Evolutionary conservation across 176 grass and related monocot genomes (phyloP).

Genomic region (Alopecurus myosuroides): DNA sequence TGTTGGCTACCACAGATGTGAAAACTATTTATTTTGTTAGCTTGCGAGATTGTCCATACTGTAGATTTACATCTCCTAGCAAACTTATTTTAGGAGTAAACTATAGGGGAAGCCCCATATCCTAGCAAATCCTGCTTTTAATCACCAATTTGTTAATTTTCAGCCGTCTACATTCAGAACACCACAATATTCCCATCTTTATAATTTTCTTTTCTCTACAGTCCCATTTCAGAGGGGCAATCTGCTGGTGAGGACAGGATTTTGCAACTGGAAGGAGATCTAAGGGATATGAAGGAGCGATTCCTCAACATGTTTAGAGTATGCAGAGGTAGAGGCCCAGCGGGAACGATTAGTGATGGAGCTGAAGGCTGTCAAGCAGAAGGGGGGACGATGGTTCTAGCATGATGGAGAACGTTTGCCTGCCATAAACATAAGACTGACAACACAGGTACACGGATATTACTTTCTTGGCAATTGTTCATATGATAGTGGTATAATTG

Average conservation of each 20-base stretch:
- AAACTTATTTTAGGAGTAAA: background rate
- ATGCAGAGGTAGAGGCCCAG: constrained; percentile 88
- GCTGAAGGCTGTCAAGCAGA: constrained; percentile 72
- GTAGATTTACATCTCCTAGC: background rate
- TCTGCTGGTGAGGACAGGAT: constrained; percentile 31
- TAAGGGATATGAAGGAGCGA: constrained; percentile 86
- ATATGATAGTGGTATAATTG: constrained; percentile 23
- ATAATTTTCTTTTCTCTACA: background rate
- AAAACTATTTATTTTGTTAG: background rate
- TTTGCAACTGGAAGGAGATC: constrained; percentile 70
- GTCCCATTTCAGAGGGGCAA: constrained; percentile 18
- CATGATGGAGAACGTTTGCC: constrained; percentile 6
- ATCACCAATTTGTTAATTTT: background rate
- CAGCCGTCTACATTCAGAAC: background rate
- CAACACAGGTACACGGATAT: constrained; percentile 26
- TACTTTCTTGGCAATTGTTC: constrained; percentile 7
- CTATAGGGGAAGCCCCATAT: background rate
- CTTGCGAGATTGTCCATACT: background rate
- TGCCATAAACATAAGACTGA: constrained; percentile 21
- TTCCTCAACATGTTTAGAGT: constrained; percentile 78
- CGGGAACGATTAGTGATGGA: constrained; percentile 84
- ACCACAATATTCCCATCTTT: background rate
- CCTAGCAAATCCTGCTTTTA: background rate
- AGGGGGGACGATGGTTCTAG: constrained; percentile 72
- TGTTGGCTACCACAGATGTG: background rate